phyloP scores from a whole-genome alignment of 768 basidiomycete species.

The Pleurotus sapidus region DNA sequence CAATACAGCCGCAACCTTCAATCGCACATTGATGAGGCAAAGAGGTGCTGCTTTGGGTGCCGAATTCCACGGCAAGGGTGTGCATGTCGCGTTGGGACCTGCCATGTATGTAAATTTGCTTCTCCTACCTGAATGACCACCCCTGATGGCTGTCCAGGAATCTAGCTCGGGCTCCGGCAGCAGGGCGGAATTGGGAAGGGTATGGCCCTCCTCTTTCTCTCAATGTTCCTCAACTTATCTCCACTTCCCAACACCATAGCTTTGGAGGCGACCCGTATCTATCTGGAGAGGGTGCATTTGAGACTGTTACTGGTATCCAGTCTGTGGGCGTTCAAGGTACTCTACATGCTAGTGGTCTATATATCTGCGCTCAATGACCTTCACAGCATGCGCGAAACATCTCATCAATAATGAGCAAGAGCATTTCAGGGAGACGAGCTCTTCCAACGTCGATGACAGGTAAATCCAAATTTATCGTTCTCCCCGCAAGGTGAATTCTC shows the following conservation, averaged over 20 bases:
- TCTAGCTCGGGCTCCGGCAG: constrained; percentile 40
- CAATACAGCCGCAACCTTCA: constrained; percentile 52
- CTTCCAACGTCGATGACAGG: constrained; percentile 43
- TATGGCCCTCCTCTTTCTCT: constrained; percentile 14
- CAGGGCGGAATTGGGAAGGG: constrained; percentile 54
- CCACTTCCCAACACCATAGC: constrained; percentile 14
- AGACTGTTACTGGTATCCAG: constrained; percentile 51
- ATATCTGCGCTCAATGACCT: background rate
- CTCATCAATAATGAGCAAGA: constrained; percentile 50
- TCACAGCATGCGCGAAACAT: constrained; percentile 37
- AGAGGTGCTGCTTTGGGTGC: constrained; percentile 55
- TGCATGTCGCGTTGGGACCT: constrained; percentile 50
- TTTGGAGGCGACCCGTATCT: constrained; percentile 55
- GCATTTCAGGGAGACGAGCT: constrained; percentile 38
- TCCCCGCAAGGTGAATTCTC: too few species aligned
- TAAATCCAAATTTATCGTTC: constrained; percentile 12
- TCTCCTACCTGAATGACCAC: background rate
- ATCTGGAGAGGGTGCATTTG: constrained; percentile 51
- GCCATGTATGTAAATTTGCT: constrained; percentile 34
- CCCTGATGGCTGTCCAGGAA: constrained; percentile 29
- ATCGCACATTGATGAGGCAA: constrained; percentile 52
- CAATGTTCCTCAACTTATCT: background rate
- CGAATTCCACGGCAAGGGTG: constrained; percentile 62
- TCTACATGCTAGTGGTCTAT: background rate
- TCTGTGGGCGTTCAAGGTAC: constrained; percentile 47